Base-by-base conservation (phyloP, 352 stramenopile genomes). In the Globisporangium apiculatum region DNA sequence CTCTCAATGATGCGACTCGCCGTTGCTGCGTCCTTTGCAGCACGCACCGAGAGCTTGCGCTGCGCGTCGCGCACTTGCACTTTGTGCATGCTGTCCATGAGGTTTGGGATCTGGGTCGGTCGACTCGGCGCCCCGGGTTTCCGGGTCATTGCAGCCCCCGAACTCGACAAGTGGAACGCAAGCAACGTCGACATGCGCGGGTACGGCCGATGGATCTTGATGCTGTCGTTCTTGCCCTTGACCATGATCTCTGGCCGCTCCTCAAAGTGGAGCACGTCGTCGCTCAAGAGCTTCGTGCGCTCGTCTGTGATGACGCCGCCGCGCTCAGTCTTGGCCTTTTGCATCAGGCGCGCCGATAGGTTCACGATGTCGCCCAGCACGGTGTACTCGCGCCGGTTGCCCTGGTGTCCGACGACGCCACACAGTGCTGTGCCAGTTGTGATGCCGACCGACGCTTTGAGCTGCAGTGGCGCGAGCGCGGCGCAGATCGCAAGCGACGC, bases 361-460 rank as follows among this genome's bases (percentile, higher is more conserved):
- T 98, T 98, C n/a, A 98, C 93, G 12, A 94, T 92, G 62, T 98
- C 89, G 3, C 93, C 93, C 0, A 98, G 71, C 17, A 98, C 88
- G 0, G 89, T 97, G 73, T 98, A 98, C 68, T 98, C 94, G 31
- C 91, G 80, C 1, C 94, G 75, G 18, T 94, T 96, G 17, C 86
- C 83, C 58, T 94, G 89, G 50, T 91, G 83, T 1, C 94, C 94
- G 37, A 97, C 91, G 42, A 98, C 83, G 1, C 94, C 94, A 48
- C 94, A 98, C 11, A 97, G 83, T 8, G 87, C 92, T 3, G 90
- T 89, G 12, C 94, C 94, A 0, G 87, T 94, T 7, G 91, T 97
- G 61, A 98, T 95, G 7, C 94, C 94, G 10, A 97, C 83, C 0
- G 86, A 96, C 14, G 90, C 85, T 61, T 93, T 92, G 46, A 95